Conservation (phyloP, 78 protist species). For the Dictyostelium citrinum region DNA sequence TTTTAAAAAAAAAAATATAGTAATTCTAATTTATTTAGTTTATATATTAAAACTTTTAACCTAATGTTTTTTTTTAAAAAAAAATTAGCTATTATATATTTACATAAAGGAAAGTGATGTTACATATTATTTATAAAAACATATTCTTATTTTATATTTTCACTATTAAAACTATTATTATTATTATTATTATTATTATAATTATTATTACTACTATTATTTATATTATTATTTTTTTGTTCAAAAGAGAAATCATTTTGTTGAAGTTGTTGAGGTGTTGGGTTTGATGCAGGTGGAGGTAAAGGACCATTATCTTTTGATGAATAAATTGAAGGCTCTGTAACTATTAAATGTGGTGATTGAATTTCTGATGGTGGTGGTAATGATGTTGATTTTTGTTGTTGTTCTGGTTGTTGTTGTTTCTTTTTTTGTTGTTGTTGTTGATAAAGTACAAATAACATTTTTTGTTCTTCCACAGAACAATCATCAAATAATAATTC, state of each 20-base stretch:
- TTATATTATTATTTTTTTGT: neutral
- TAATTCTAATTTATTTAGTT: neutral
- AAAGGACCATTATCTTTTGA: neutral
- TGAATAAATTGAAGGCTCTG: neutral
- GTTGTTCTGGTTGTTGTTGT: neutral
- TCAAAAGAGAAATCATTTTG: neutral
- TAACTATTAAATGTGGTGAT: conserved; percentile 9
- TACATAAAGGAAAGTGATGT: neutral
- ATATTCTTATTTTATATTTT: neutral
- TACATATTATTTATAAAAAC: neutral
- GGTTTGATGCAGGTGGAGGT: conserved; percentile 1
- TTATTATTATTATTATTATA: neutral
- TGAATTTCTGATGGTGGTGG: conserved; percentile 1
- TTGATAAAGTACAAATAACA: conserved; percentile 6
- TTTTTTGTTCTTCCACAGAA: neutral
- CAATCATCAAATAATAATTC: conserved; percentile 7
- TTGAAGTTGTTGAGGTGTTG: conserved; percentile 12
- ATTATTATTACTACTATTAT: neutral
- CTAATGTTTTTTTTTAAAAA: neutral
- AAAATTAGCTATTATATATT: neutral
- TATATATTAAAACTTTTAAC: neutral
- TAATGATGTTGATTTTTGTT: neutral
- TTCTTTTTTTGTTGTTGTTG: neutral
- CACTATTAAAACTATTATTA: neutral
- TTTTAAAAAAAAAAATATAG: neutral